Evolutionary conservation across 2,329 filamentous ascomycete species (phyloP).

Genomic region (Bipolaris oryzae): DNA sequence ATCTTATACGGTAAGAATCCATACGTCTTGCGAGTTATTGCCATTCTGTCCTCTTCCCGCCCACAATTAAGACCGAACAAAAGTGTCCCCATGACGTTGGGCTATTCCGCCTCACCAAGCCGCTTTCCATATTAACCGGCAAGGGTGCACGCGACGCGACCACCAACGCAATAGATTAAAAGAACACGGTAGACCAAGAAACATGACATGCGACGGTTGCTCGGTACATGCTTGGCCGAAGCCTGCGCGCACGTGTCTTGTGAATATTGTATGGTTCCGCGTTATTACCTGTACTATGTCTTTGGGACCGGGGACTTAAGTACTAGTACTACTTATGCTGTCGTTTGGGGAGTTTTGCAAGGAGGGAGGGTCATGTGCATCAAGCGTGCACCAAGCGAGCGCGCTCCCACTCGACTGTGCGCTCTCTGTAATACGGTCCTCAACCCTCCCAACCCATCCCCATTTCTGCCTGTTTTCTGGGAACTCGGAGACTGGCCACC

Average conservation of each 20-base stretch:
- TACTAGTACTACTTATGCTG: too few relatives aligned
- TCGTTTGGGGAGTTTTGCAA: too few relatives aligned
- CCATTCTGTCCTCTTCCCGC: slow-evolving; percentile 26
- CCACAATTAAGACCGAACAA: not conserved
- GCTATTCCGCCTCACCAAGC: slow-evolving; percentile 13
- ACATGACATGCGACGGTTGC: not conserved
- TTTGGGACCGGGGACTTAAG: not conserved
- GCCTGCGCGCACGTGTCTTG: not conserved
- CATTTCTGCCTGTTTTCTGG: too few relatives aligned
- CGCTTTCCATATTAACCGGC: slow-evolving; percentile 26
- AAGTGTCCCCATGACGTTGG: not conserved
- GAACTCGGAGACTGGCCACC: too few relatives aligned
- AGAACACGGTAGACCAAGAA: slow-evolving; percentile 22
- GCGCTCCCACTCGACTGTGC: too few relatives aligned
- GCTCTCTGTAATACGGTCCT: too few relatives aligned
- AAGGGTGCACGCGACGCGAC: slow-evolving; percentile 14
- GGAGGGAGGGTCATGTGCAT: too few relatives aligned
- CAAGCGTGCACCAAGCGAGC: too few relatives aligned
- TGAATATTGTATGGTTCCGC: not conserved
- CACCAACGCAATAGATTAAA: slow-evolving; percentile 28
- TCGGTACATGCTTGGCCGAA: not conserved
- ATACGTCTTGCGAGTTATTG: not conserved
- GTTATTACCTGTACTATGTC: too few relatives aligned
- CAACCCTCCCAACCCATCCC: too few relatives aligned
- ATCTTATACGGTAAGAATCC: not conserved